These are phyloP conservation scores for Mortierella sp. DNA, from an alignment of 371 early-diverging fungal species.

Conservation along the genomic window DNA sequence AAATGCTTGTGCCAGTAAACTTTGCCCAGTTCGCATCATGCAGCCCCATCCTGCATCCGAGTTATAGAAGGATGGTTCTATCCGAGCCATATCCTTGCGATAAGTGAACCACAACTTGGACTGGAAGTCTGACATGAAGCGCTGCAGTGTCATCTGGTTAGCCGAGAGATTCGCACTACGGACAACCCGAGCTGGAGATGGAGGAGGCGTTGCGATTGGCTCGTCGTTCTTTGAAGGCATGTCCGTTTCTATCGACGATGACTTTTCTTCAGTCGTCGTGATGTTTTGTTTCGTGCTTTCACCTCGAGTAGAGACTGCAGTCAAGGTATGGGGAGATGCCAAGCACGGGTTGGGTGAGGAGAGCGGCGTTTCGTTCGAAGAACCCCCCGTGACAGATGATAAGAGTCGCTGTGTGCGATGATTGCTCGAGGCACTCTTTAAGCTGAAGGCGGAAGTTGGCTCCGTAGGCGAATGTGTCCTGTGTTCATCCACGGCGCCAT, in stretches of 20 bases:
- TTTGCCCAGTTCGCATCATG: conserved; percentile 97
- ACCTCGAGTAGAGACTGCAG: not conserved
- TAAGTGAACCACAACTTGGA: conserved; percentile 90
- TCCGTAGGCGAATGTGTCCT: conserved; percentile 6
- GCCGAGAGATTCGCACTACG: no score
- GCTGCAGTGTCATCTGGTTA: conserved; percentile 7
- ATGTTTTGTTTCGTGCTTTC: not conserved
- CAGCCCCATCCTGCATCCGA: conserved; percentile 97
- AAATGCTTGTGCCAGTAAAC: conserved; percentile 88
- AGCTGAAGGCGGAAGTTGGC: not conserved
- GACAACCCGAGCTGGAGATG: no score
- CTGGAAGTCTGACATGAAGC: conserved; percentile 41
- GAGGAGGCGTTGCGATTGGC: no score
- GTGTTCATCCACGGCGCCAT: not conserved
- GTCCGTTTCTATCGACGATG: not conserved
- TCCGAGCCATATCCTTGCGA: conserved; percentile 84
- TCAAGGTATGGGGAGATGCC: not conserved
- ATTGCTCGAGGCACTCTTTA: not conserved
- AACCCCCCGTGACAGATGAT: conserved; percentile 1
- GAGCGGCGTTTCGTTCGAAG: conserved; percentile 15
- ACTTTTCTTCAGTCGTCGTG: not conserved
- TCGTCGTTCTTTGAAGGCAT: not conserved
- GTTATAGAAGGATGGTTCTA: conserved; percentile 82
- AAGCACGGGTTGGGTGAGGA: conserved; percentile 14
- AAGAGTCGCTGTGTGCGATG: no score